Evolutionary conservation across 495 filamentous ascomycete species (phyloP), one percentile per base, ranked within the genome.

Genomic region (Daldinia grandis): DNA sequence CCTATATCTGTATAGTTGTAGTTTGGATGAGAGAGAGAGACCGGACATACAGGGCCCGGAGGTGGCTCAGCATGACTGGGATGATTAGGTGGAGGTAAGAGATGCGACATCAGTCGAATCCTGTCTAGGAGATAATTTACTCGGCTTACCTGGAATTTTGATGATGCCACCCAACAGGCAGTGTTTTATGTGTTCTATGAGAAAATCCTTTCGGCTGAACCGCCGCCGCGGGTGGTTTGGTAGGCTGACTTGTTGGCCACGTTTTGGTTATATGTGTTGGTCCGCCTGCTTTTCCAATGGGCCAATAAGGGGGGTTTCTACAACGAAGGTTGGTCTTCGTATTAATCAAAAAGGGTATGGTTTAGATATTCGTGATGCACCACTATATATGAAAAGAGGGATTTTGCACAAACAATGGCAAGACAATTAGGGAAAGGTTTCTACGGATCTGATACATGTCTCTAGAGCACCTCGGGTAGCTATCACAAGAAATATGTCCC

Each of bases 201-300:
- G 57, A 62, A 58, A 51, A 25, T 54, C 53, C 35, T 60, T 37
- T 64, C 35, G 35, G 27, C 51, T 49, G 38, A 56, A 64, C 69
- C 64, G 55, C 17, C 21, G 27, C 54, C 24, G 38, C 59, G 64
- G 58, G 69, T 64, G 44, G 27, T 15, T 50, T 64, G 21, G 57
- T 60, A 51, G 37, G 47, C 21, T 38, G 21, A 60, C 44, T 42
- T 62, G 40, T 62, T 42, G 59, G 62, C 63, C 70, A 62, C 65
- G 40, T 69, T 69, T 66, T 27, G 57, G 38, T 58, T 62, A 61
- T 58, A 12, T 44, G 40, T 69, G 70, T 73, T 73, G 70, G 70
- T 69, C 37, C 47, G 53, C 50, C 21, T 66, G 70, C 65, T 66
- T 31, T 4, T 10, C 27, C n/a, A n/a, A 57, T 25, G 58, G 58